Evolutionary conservation across 2,329 filamentous ascomycete genomes (phyloP), one percentile per base, ranked within the genome.

Genomic region (Colletotrichum noveboracense): DNA sequence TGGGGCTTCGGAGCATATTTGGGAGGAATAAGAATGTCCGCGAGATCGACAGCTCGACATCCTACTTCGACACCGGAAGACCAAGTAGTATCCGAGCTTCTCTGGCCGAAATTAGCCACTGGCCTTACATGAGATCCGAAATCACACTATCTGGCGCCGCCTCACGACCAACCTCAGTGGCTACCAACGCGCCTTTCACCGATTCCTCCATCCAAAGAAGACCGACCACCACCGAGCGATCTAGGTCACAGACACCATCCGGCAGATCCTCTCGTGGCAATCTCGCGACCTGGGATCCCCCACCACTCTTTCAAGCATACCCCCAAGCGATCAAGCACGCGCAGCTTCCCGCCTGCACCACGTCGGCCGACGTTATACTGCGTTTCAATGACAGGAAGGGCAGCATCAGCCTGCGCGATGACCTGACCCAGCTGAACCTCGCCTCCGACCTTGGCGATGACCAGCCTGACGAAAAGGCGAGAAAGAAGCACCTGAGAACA

Each of bases 301-400:
- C 95, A 8, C 94, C 95, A 3, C 86, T 98, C 14, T 97, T 96
- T 83, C 94, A 98, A 82, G 95, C 95, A 14, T 98, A 96, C 82
- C 94, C 95, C 0, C 96, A 98, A 83, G 92, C 95, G 4, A 90
- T 95, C 78, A 96, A 94, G 80, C 91, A 97, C 82, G 92, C 91
- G 13, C 92, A 90, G 18, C 87, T 98, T 5, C 90, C 93, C 30
- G 90, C 94, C 18, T 93, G 93, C 48, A 91, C 89, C 3, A 85
- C 94, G 13, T 91, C 94, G 2, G 90, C 93, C 3, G 96, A 97
- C 76, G 85, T 90, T 1, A 90, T 97, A 62, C 82, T 95, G 66
- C 91, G 93, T 75, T 85, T 91, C 64, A 90, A 91, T 77, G 88
- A 89, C 67, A 87, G 88, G 75, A 89, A 88, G 76, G 86, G 84